Evolutionary conservation across 371 early-diverging fungal genomes (phyloP), one percentile per base, ranked within the genome.

Genomic region (Mucor indicus): DNA sequence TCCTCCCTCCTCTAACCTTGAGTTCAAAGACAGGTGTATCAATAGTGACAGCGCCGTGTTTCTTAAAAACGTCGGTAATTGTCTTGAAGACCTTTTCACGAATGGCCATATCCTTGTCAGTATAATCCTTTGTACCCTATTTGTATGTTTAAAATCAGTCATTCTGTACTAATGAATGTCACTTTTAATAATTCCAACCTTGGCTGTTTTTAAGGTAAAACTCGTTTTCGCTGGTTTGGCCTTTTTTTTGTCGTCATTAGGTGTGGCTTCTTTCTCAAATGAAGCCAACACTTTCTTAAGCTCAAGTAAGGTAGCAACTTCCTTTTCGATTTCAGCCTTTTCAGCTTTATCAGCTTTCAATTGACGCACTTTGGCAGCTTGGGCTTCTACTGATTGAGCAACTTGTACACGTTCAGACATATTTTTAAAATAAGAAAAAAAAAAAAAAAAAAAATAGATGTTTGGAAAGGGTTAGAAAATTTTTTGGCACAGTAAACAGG

Each of bases 11-110:
- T 15, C 1, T 30, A 41, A 80, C 80, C 67, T 93, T 96, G 45
- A 98, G 84, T 70, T 99, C 99, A 79, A 99, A 99, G 24, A 98
- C 98, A 8, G 99, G 99, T 0, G 99, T 99, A 53, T 99, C 99
- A 51, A 99, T 96, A 1, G 97, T 93, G 27, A 97, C 91, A 29
- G 91, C 99, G 37, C 99, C 98, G 75, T 99, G 98, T 50, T 84
- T 83, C 66, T 96, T 92, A 73, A 98, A 99, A 9, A 97, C 84
- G 3, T 55, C 48, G 40, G 80, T 87, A 50, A 96, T 92, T 16
- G 88, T 94, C 9, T 76, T 66, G 55, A 98, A 94, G 35, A 99
- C 91, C 51, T 86, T 67, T 60, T 97, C 92, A 27, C 99, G 85
- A 50, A 98, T 70, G 13, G 94, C 88, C 92, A 95, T 96, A 56